phyloP scores from a whole-genome alignment of 805 yeast genomes.

The Candida pseudofarinosa region DNA sequence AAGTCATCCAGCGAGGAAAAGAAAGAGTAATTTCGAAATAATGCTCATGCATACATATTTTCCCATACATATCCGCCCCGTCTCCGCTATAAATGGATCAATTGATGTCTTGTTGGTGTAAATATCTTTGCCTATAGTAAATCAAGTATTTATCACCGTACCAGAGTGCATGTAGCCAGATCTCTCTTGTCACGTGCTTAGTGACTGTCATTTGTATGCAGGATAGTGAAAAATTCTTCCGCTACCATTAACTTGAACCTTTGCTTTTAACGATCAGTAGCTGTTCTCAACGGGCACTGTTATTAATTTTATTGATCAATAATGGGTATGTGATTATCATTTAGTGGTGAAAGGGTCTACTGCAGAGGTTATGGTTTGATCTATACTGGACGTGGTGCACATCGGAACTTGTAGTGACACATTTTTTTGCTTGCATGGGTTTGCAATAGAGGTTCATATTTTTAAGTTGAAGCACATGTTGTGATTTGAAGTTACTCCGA shows the following conservation, averaged over 20 bases:
- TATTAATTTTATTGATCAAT: too few species aligned
- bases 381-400: too few species aligned
- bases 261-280: not conserved
- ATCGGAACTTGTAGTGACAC: too few species aligned
- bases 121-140: constrained; percentile 1
- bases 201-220: not conserved
- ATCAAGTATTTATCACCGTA: not conserved
- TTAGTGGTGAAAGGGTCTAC: too few species aligned
- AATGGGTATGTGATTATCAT: not conserved
- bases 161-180: too few species aligned
- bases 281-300: not conserved
- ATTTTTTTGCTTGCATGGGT: too few species aligned
- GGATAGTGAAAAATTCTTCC: not conserved
- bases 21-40: not conserved
- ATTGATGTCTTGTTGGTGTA: constrained; percentile 1
- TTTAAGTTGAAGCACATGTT: too few species aligned
- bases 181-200: not conserved
- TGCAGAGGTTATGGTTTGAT: too few species aligned
- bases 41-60: not conserved
- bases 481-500: too few species aligned
- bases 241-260: not conserved
- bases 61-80: not conserved
- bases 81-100: constrained; percentile 3
- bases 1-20: too few species aligned
- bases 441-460: too few species aligned